Evolutionary conservation across 768 basidiomycete species (phyloP), one percentile per base, ranked within the genome.

Genomic region (Harrya chromipes): DNA sequence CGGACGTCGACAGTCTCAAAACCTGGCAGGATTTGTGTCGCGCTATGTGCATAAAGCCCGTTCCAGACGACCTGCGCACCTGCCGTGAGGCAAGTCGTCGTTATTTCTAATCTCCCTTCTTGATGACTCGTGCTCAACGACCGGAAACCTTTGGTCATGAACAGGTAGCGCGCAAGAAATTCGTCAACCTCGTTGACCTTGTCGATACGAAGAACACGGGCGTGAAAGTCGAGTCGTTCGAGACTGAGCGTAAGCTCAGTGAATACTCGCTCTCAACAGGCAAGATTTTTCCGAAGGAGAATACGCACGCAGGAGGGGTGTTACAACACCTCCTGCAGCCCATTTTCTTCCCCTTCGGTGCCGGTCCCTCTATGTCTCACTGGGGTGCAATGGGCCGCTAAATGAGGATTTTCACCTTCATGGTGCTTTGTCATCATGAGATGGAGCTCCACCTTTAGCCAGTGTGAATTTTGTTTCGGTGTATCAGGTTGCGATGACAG

Each of bases 121-220:
- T 29, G 6, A 12, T n/a, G 11, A 16, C 12, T 0, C 4, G 2
- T 16, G 33, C 14, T 33, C 14, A 33, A 16, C 14, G 16, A 16
- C 14, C 16, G 33, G 31, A 31, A 29, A 33, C 14, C 4, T 7
- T 33, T 14, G 4, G 27, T 11, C 27, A 4, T 3, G 11, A 4
- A 19, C 9, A 59, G 58, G 55, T 48, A 0, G 19, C 58, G 12
- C 26, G 41, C 0, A 19, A 16, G 0, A 54, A 39, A 0, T 19
- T 41, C 3, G 49, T 62, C 12, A 62, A 60, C 6, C 60, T 60
- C 17, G 60, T 60, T 21, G 60, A 60, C 24, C 54, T 59, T 17
- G 58, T 58, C 7, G 57, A 60, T 33, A 37, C 27, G 1, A 21
- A 53, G 10, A 24, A 3, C 0, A 54, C 55, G 1, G 49, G 49